Evolutionary conservation across 768 basidiomycete genomes (phyloP), one percentile per base, ranked within the genome.

Genomic region (Baorangia bicolor): DNA sequence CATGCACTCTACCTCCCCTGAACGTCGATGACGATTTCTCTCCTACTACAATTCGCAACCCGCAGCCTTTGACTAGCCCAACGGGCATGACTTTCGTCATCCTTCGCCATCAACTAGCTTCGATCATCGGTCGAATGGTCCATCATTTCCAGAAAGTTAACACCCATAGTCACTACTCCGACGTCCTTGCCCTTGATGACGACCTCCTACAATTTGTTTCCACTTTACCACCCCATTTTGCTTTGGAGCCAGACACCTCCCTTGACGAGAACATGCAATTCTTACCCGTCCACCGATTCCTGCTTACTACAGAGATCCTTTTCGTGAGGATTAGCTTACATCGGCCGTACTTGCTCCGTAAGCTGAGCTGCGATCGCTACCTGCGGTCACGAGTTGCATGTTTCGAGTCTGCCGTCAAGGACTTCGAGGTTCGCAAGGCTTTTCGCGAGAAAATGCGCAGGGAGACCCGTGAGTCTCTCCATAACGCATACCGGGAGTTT

Each of bases 61-160:
- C 83, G 34, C 72, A 80, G 27, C 82, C 85, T 53, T 71, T 92
- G 59, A 80, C 83, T 1, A 80, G 75, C 27, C 94, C 94, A 2
- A 96, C 93, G 0, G 78, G 76, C 14, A 89, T 92, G 79, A 94
- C 94, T 1, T 96, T 92, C 67, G 85, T 92, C 33, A 92, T 96
- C 57, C 78, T 97, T 27, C 79, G 94, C 38, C 89, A 94, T 63
- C 82, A 84, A 31, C 79, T 97, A 20, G 90, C 92, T 30, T 75
- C 79, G 35, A 88, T 95, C 56, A 94, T 95, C 56, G 94, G 93
- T 16, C 86, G 86, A 31, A 92, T 97, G 66, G 91, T 92, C 38
- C 91, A 94, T 64, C 92, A 95, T 73, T 96, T 94, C 73, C 94
- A 96, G 69, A 87, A 89, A 74, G 85, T 94, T 33, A 81, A 85